phyloP scores from a whole-genome alignment of 192 early-diverging fungal species.

The Linnemannia elongata region DNA sequence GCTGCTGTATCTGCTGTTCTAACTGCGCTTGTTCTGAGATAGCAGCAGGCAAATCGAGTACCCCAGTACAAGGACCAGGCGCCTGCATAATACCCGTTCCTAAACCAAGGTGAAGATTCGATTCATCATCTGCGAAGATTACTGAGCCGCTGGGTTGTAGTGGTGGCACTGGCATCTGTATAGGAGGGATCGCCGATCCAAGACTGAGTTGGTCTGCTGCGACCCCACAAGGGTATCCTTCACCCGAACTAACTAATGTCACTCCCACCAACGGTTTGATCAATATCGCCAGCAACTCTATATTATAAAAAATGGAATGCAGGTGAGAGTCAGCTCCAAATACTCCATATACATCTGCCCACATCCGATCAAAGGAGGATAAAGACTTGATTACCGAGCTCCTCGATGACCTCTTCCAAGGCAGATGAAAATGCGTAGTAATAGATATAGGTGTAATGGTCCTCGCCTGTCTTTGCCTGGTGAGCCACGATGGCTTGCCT shows the following conservation, averaged over 20 bases:
- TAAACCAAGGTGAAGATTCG: background rate
- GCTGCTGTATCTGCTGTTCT: background rate
- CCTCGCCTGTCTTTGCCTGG: constrained; percentile 6
- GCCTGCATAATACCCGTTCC: background rate
- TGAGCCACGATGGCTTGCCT: constrained; percentile 7
- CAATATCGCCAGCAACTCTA: constrained; percentile 22
- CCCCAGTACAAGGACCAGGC: background rate
- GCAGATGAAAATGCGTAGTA: constrained; percentile 34
- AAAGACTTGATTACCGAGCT: background rate
- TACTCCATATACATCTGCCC: background rate
- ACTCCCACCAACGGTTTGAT: constrained; percentile 21
- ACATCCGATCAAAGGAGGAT: background rate
- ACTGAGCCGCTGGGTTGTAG: background rate
- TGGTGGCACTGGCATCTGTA: background rate
- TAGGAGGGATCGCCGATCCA: background rate
- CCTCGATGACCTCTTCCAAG: constrained; percentile 31
- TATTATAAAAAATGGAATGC: background rate
- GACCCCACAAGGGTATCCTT: background rate
- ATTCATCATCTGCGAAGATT: background rate
- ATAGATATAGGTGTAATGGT: constrained; percentile 27
- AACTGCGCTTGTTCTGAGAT: background rate
- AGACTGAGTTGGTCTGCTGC: background rate
- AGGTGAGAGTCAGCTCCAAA: background rate
- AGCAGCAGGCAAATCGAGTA: background rate
- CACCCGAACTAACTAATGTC: background rate